Base-by-base conservation (phyloP, 805 yeast species). In the Zygosaccharomyces kombuchaensis region DNA sequence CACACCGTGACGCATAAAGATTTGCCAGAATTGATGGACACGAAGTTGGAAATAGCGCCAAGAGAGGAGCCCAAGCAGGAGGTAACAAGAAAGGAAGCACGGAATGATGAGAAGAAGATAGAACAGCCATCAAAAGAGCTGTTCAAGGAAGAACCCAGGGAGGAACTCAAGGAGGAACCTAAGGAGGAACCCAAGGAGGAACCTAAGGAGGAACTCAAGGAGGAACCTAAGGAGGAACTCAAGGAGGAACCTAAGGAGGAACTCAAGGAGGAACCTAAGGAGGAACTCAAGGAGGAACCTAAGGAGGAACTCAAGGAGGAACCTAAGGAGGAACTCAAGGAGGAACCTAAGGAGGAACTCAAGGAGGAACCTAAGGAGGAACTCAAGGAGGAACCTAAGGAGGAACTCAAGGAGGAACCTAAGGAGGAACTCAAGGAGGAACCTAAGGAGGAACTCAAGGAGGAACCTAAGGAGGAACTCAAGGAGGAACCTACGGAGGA, bases 71-170 rank as follows among this genome's bases (percentile, higher is more conserved):
- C 47, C 9, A 40, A 36, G 9, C 30, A n/a, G 26, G 40, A 40
- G 16, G 34, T 22, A 13, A 43, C 14, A 14, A 41, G 39, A 16
- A 48, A 38, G 14, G 54, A 48, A 16, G 52, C 46, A 13, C 51
- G 45, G 7, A 55, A 58, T 36, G 57, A 50, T 32, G 53, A 52
- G 36, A 50, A 50, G 27, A 43, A 46, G 29, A n/a, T n/a, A n/a
- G 46, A 48, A 39, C 42, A 21, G 45, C 44, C 9, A 22, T 38
- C 26, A 31, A 40, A 25, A 53, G 52, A 26, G 21, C 36, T 10
- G 46, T 36, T 4, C 36, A 40, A 10, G 39, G 26, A n/a, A 25
- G 34, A 17, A 41, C 39, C 37, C 43, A 41, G 23, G 31, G 43
- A 34, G 51, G 26, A 10, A 39, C 29, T n/a, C 34, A 51, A 52